phyloP scores from a whole-genome alignment of 2,329 filamentous ascomycete species.

The Diaporthe nobilis region DNA sequence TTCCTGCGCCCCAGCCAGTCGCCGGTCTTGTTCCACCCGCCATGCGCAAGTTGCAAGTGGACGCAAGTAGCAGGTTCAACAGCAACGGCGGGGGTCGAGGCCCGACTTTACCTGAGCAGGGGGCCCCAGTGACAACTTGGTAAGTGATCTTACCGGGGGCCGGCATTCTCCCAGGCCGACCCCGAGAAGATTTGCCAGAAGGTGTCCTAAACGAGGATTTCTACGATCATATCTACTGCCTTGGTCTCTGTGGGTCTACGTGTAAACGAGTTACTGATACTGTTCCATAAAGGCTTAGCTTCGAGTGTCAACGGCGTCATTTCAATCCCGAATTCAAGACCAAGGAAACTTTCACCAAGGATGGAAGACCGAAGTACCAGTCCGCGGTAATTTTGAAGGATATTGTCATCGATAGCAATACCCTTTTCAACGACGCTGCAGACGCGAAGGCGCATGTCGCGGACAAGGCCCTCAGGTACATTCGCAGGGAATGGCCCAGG shows the following conservation, averaged over 20 bases:
- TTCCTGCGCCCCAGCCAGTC: background rate
- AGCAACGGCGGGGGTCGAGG: background rate
- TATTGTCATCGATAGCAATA: conserved; percentile 14
- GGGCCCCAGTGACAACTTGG: conserved; percentile 21
- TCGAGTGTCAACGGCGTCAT: conserved; percentile 43
- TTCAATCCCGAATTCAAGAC: conserved; percentile 42
- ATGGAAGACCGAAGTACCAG: conserved; percentile 22
- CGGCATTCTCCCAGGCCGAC: too few species aligned
- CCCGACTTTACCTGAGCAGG: conserved; percentile 12
- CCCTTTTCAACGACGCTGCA: background rate
- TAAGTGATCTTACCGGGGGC: background rate
- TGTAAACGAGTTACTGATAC: background rate
- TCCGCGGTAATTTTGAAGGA: conserved; percentile 37
- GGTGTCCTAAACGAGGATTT: background rate
- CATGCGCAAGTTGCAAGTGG: background rate
- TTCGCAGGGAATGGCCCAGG: conserved; percentile 32
- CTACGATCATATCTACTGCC: background rate
- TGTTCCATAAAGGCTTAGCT: conserved; percentile 33
- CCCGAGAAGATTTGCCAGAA: background rate
- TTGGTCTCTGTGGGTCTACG: background rate
- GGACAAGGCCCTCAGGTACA: conserved; percentile 37
- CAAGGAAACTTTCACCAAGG: conserved; percentile 5
- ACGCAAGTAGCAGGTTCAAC: background rate
- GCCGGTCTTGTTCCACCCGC: background rate
- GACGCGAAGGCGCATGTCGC: conserved; percentile 40